Conservation (phyloP, 1,139 yeast species). For the Yamadazyma aaseri region DNA sequence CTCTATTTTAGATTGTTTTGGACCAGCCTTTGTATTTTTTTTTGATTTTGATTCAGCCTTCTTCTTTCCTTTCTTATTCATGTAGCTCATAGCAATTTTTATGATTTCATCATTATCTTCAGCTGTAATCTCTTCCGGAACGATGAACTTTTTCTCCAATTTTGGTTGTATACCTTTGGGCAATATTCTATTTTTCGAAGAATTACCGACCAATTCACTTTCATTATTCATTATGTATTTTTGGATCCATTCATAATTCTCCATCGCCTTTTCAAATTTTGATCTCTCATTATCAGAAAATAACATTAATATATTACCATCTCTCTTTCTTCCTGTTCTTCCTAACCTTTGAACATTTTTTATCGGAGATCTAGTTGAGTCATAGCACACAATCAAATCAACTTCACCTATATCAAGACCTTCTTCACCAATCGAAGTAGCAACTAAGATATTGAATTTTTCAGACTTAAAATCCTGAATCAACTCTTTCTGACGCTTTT, state of each 20-base stretch:
- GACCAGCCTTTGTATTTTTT: conserved; percentile 10
- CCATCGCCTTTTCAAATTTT: conserved; percentile 84
- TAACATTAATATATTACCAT: conserved; percentile 78
- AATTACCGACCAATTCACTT: conserved; percentile 36
- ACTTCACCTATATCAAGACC: conserved; percentile 98
- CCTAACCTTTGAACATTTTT: conserved; percentile 96
- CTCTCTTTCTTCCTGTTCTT: conserved; percentile 93
- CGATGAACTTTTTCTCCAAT: conserved; percentile 56
- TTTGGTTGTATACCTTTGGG: conserved; percentile 57
- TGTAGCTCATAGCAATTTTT: conserved; percentile 54
- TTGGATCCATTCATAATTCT: conserved; percentile 79
- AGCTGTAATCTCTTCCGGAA: conserved; percentile 63
- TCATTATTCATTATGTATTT: conserved; percentile 49
- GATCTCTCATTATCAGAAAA: conserved; percentile 75
- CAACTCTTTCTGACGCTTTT: conserved; percentile 68
- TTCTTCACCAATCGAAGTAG: conserved; percentile 98
- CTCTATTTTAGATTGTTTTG: conserved; percentile 17
- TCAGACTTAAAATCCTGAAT: conserved; percentile 74
- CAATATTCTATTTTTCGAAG: conserved; percentile 59
- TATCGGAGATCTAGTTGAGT: conserved; percentile 90
- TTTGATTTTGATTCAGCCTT: conserved; percentile 18
- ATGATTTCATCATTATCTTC: conserved; percentile 71
- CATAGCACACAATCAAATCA: conserved; percentile 88
- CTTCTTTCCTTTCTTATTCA: conserved; percentile 21
- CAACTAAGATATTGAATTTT: conserved; percentile 74